Evolutionary conservation across 306 rosid species (phyloP).

Genomic region (Prunus fruticosa): DNA sequence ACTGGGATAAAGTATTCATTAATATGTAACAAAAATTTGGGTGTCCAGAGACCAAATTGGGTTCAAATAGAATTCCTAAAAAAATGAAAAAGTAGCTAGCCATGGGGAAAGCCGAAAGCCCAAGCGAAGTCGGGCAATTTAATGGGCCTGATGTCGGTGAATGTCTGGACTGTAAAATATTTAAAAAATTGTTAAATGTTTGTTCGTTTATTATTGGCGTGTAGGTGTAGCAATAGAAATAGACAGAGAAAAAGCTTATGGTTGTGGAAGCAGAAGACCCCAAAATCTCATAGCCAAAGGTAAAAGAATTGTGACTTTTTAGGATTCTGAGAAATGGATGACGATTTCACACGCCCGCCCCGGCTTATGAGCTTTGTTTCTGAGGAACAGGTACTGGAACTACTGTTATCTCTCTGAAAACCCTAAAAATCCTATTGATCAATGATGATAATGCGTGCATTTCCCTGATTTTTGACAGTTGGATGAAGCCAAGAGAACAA

Average conservation of each 20-base stretch:
- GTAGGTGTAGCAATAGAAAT: too few species aligned
- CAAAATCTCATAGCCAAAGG: neutral
- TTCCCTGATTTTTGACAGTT: conserved; percentile 36
- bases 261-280: neutral
- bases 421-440: neutral
- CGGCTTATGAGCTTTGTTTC: conserved; percentile 87
- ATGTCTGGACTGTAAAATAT: too few species aligned
- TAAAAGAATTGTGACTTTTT: too few species aligned
- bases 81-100: too few species aligned
- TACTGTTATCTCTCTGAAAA: neutral
- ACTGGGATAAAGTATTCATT: too few species aligned
- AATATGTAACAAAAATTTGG: too few species aligned
- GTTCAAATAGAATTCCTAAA: too few species aligned
- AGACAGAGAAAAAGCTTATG: neutral
- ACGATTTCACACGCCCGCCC: conserved; percentile 51
- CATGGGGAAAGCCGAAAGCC: neutral
- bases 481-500: conserved; percentile 65
- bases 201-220: neutral
- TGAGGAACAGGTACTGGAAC: conserved; percentile 62
- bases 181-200: too few species aligned
- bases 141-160: neutral
- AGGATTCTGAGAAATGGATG: conserved; percentile 44
- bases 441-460: neutral
- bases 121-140: neutral
- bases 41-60: too few species aligned